Percentiles rank a stretch among this genome's conserved stretches.
phyloP scores from a whole-genome alignment of 2,329 filamentous ascomycete genomes.

The Cyphellophora europaea region DNA sequence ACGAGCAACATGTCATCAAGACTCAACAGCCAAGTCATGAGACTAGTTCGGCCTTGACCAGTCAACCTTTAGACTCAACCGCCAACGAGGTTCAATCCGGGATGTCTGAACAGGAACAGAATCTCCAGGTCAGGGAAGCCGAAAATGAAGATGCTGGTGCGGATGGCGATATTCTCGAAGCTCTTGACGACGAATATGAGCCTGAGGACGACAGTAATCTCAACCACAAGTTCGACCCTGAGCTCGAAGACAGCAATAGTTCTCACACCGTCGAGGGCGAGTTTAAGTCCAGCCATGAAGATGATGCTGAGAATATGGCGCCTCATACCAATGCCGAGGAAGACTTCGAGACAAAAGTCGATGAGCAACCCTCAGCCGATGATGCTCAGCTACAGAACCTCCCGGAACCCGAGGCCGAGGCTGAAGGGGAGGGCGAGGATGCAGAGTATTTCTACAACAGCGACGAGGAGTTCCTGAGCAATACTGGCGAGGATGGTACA shows the following conservation, averaged over 20 bases:
- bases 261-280: too few species aligned
- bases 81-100: constrained; percentile 1
- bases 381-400: too few species aligned
- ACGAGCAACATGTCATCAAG: neutral
- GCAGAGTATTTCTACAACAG: constrained; percentile 6
- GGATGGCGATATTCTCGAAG: too few species aligned
- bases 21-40: neutral
- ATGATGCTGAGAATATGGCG: too few species aligned
- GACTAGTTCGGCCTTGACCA: neutral
- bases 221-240: too few species aligned
- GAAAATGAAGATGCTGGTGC: constrained; percentile 1
- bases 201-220: too few species aligned
- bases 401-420: constrained; percentile 3
- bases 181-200: neutral
- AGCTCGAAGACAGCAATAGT: too few species aligned
- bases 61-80: neutral
- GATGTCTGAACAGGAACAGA: neutral
- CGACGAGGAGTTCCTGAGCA: too few species aligned
- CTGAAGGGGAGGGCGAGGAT: constrained; percentile 1
- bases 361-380: too few species aligned
- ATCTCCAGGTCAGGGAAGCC: neutral
- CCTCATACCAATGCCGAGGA: too few species aligned
- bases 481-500: constrained; percentile 1
- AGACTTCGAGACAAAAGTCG: too few species aligned
- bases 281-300: too few species aligned